phyloP scores from a whole-genome alignment of 2,329 filamentous ascomycete genomes.

The Monosporascus sp. region DNA sequence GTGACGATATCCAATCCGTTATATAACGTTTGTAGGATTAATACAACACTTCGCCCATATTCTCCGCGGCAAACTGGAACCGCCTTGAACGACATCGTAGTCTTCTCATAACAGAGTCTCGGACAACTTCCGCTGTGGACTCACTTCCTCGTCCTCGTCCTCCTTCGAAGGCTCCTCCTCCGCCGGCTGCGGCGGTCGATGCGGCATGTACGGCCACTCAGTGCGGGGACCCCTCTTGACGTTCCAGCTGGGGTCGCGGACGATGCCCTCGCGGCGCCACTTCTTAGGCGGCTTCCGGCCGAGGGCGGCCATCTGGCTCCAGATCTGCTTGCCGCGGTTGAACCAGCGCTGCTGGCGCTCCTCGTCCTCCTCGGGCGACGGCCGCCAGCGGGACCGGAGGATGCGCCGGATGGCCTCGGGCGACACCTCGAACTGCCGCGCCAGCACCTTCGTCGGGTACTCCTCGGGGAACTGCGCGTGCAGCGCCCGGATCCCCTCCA shows the following conservation, averaged over 20 bases:
- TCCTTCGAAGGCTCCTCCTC: constrained; percentile 15
- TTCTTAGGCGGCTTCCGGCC: constrained; percentile 55
- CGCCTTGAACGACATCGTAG: too few relatives aligned
- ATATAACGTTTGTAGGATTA: too few relatives aligned
- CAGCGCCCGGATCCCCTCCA: constrained; percentile 83
- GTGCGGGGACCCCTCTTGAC: constrained; percentile 22
- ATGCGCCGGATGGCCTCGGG: constrained; percentile 84
- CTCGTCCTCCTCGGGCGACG: constrained; percentile 50
- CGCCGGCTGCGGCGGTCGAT: not conserved
- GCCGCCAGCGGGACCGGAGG: constrained; percentile 70
- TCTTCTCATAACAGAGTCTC: constrained; percentile 18
- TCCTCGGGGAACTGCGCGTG: constrained; percentile 69
- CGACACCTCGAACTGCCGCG: constrained; percentile 78
- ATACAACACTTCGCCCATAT: too few relatives aligned
- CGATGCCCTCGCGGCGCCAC: constrained; percentile 53
- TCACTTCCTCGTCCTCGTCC: constrained; percentile 21
- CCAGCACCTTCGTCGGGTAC: constrained; percentile 70
- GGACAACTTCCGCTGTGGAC: constrained; percentile 21
- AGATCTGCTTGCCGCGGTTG: constrained; percentile 53
- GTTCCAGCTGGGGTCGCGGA: constrained; percentile 38
- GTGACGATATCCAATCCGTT: too few relatives aligned
- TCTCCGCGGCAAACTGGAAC: too few relatives aligned
- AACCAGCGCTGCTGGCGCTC: constrained; percentile 57
- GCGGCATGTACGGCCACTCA: constrained; percentile 22
- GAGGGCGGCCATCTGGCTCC: constrained; percentile 53